Conservation (phyloP, 345 rosid species). For the Physaria fendleri region DNA sequence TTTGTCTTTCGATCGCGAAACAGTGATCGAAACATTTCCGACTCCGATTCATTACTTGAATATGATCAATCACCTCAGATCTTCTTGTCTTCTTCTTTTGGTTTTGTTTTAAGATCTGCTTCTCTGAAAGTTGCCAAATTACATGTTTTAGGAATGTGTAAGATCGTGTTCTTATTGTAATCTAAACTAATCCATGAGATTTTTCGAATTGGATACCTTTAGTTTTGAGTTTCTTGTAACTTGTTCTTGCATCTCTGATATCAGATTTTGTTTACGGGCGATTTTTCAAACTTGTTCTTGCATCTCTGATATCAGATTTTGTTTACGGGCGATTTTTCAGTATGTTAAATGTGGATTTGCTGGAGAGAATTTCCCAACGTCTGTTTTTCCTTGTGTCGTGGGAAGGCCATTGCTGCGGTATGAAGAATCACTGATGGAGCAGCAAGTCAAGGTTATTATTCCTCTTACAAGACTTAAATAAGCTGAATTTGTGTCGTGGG, state of each 20-base stretch:
- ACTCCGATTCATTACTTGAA: not conserved
- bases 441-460: conserved; percentile 90
- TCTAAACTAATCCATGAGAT: not conserved
- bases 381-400: conserved; percentile 91
- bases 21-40: conserved; percentile 15
- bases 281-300: conserved; percentile 5
- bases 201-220: not conserved
- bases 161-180: not conserved
- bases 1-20: conserved; percentile 21
- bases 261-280: not conserved
- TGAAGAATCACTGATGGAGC: conserved; percentile 89
- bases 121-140: conserved; percentile 1
- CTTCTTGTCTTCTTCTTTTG: not conserved
- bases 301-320: not conserved
- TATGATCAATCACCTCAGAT: not conserved
- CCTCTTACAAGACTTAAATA: too few species aligned
- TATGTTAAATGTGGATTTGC: conserved; percentile 98
- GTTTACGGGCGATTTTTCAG: conserved; percentile 41
- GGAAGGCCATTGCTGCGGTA: conserved; percentile 91
- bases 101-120: not conserved
- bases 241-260: conserved; percentile 6
- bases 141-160: not conserved
- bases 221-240: not conserved
- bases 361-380: conserved; percentile 95
- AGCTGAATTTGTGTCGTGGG: conserved; percentile 92